Evolutionary conservation across 148 eudicot species (phyloP).

Genomic region (Rhododendron vialii): DNA sequence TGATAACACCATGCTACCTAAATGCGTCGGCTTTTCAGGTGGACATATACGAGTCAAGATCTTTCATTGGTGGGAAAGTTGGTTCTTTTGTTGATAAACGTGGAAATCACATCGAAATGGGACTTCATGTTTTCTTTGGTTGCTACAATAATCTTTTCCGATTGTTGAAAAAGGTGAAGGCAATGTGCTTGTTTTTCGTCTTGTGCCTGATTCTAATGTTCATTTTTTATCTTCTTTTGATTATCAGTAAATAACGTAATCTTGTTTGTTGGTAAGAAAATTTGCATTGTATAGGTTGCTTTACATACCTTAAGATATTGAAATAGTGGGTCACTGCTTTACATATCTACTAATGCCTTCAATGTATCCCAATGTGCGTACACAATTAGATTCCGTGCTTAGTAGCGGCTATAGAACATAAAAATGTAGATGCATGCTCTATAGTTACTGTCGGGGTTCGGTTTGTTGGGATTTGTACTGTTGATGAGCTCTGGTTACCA

Average conservation of each 20-base stretch:
- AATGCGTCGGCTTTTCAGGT: conserved; percentile 47
- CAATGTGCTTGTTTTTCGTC: conserved; percentile 3
- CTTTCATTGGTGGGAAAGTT: conserved; percentile 96
- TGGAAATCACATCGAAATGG: conserved; percentile 98
- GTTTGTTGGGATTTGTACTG: no score
- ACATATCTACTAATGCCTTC: neutral
- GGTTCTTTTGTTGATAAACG: conserved; percentile 91
- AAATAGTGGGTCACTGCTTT: neutral
- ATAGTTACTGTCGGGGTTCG: no score
- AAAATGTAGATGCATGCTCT: neutral
- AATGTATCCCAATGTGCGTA: neutral
- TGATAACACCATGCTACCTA: neutral
- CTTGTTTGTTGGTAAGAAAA: neutral
- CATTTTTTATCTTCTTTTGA: neutral
- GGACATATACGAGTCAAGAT: conserved; percentile 93
- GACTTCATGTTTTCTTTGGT: conserved; percentile 96
- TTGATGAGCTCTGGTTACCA: no score
- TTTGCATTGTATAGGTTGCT: neutral
- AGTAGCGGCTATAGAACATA: neutral
- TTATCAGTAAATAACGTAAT: neutral
- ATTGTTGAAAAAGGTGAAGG: conserved; percentile 85
- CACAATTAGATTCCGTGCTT: neutral
- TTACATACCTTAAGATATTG: neutral
- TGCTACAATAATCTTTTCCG: conserved; percentile 97
- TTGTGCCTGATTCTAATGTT: neutral